Evolutionary conservation across 2,329 filamentous ascomycete species (phyloP), one percentile per base, ranked within the genome.

Genomic region (Colletotrichum destructivum): DNA sequence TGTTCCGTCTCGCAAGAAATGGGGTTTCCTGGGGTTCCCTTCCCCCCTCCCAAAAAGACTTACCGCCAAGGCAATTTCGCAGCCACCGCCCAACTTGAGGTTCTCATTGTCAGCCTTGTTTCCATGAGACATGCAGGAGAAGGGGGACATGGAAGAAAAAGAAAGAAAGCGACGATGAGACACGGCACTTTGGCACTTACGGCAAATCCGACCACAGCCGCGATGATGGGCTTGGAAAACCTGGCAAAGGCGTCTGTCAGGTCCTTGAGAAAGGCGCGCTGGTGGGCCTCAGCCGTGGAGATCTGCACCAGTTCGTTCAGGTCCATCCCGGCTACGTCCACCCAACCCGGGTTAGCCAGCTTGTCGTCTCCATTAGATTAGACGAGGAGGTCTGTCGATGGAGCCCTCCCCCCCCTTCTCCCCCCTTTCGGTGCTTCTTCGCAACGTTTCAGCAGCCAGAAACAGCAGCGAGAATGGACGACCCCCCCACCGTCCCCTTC

Each of bases 131-230:
- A 44, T n/a, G 38, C 23, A n/a, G 26, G 26, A 35, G 26, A 6
- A 35, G 15, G 12, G 51, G 31, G 51, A 31, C 42, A 16, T 15
- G 44, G 23, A 60, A 60, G 55, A 42, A 51, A 61, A 42, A 46
- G 7, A 44, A 55, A 40, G 8, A 13, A 40, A 62, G 26, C 40
- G 18, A 23, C 26, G 57, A 21, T 15, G 13, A 59, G 16, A 18
- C 38, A 26, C n/a, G 59, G 18, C 59, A 12, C 7, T n/a, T 15
- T 2, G 38, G 62, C 21, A 61, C 85, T 80, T 75, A 87, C 85
- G 73, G 86, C 86, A 77, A 84, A 82, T 60, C 86, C 86, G 73
- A 85, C 82, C 26, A 88, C 85, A 23, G 85, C 85, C 12, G 85
- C 86, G 66, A 88, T 80, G 57, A 87, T 74, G 2, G 86, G 86